These are phyloP conservation scores for Trichoderma lentiforme DNA, from an alignment of 2,329 filamentous ascomycete genomes.

Conservation along the genomic window DNA sequence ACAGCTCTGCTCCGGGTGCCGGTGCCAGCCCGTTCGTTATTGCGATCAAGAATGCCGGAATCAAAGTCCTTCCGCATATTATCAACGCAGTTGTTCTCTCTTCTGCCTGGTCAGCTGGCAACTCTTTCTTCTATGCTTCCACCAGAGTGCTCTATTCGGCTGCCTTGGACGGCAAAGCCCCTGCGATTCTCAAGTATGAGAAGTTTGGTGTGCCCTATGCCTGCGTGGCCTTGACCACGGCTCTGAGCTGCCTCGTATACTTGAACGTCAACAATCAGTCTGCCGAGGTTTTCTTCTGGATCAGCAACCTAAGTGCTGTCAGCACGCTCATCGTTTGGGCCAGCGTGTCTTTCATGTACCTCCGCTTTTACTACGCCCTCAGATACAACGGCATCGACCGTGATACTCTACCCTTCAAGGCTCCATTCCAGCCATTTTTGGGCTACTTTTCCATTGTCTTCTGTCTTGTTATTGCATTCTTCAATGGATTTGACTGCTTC, in stretches of 20 bases:
- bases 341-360: slow-evolving; percentile 64
- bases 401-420: slow-evolving; percentile 62
- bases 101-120: slow-evolving; percentile 57
- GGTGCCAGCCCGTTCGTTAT: slow-evolving; percentile 57
- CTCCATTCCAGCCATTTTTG: slow-evolving; percentile 64
- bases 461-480: slow-evolving; percentile 63
- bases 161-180: slow-evolving; percentile 40
- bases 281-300: slow-evolving; percentile 60
- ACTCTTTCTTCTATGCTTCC: slow-evolving; percentile 53
- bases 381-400: slow-evolving; percentile 62
- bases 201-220: slow-evolving; percentile 32
- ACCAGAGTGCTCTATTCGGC: slow-evolving; percentile 48
- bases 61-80: slow-evolving; percentile 44
- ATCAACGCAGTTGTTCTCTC: slow-evolving; percentile 58
- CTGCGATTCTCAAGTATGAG: slow-evolving; percentile 36
- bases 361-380: slow-evolving; percentile 66
- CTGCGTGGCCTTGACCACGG: slow-evolving; percentile 39
- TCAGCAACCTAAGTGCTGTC: slow-evolving; percentile 61
- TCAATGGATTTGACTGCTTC: slow-evolving; percentile 72
- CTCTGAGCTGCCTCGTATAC: slow-evolving; percentile 62
- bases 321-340: slow-evolving; percentile 68
- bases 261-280: slow-evolving; percentile 55
- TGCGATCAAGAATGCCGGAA: slow-evolving; percentile 48
- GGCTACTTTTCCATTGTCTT: slow-evolving; percentile 61
- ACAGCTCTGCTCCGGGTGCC: slow-evolving; percentile 36